Base-by-base conservation (phyloP, 768 basidiomycete species). In the Hypholoma sublateritium region DNA sequence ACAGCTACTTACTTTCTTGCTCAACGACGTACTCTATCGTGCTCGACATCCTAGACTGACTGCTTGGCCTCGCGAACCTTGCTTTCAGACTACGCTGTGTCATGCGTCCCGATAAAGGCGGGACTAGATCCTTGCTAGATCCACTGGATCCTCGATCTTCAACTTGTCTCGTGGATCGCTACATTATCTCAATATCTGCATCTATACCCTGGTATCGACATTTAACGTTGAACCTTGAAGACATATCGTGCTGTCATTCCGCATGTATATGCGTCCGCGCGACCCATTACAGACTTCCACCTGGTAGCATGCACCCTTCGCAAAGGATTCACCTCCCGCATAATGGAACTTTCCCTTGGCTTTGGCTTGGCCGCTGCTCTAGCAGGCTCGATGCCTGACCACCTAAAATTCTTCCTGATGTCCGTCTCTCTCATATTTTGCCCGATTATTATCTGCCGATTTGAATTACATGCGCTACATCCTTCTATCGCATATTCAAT, bases 401-500 rank as follows among this genome's bases (percentile, higher is more conserved):
- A 24, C 22, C 44, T 46, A 24, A 46, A 22, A 9, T 19, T 24
- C 13, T 22, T 24, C 21, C 44, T 24, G 22, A 19, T 21, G 12
- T 41, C 13, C 16, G 44, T 46, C 44, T 46, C 11, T 13, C 17
- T 13, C 39, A 41, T 41, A 41, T 6, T 34, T 17, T 13, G 12
- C 22, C 43, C 46, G 22, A 55, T 4, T 19, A 37, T 8, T 39
- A 21, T 22, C n/a, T 50, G 35, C 35, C 34, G n/a, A 24, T 36
- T 36, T 32, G 11, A 28, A 11, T 36, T 17, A 19, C 50, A 50
- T 25, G 50, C 35, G 50, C n/a, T 19, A 16, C 50, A 16, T 16
- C 36, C 50, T 50, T 50, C 50, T 50, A 50, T 50, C 50, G 35
- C 36, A 35, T 37, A 28, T 37, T 8, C 36, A 50, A 36, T n/a